phyloP scores from a whole-genome alignment of 345 rosid species.

The Carallia brachiata region DNA sequence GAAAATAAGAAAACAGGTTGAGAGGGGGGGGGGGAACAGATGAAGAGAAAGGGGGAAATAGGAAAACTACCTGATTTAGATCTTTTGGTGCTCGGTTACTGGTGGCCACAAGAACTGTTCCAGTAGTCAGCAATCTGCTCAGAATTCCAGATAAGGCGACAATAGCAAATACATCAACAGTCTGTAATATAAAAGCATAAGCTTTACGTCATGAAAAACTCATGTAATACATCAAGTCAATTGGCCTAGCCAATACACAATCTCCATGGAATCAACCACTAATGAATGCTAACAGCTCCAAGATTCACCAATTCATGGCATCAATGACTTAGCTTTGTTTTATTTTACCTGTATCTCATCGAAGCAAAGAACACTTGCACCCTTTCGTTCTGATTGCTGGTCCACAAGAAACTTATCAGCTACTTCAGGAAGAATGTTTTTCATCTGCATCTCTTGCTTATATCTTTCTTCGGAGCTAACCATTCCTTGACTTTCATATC shows the following conservation, averaged over 20 bases:
- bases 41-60: slow-evolving; percentile 4
- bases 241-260: too few species aligned
- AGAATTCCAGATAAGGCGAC: slow-evolving; percentile 98
- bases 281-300: slow-evolving; percentile 1
- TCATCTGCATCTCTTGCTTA: slow-evolving; percentile 75
- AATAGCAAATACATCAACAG: slow-evolving; percentile 95
- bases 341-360: slow-evolving; percentile 85
- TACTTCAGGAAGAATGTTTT: slow-evolving; percentile 82
- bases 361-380: slow-evolving; percentile 88
- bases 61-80: slow-evolving; percentile 67
- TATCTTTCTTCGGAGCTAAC: slow-evolving; percentile 85
- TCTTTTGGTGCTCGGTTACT: slow-evolving; percentile 91
- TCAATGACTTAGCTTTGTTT: slow-evolving; percentile 1
- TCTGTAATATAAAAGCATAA: slow-evolving; percentile 55
- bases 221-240: not conserved
- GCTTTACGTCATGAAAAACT: slow-evolving; percentile 19
- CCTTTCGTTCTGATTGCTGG: slow-evolving; percentile 49
- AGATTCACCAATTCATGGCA: not conserved
- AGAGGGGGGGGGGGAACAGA: not conserved
- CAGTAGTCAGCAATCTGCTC: slow-evolving; percentile 80
- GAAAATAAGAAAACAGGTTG: not conserved
- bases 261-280: not conserved
- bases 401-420: slow-evolving; percentile 82
- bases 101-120: slow-evolving; percentile 92
- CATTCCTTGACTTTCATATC: slow-evolving; percentile 84